phyloP scores from a whole-genome alignment of 257 asterid species.

The Penstemon newberryi region DNA sequence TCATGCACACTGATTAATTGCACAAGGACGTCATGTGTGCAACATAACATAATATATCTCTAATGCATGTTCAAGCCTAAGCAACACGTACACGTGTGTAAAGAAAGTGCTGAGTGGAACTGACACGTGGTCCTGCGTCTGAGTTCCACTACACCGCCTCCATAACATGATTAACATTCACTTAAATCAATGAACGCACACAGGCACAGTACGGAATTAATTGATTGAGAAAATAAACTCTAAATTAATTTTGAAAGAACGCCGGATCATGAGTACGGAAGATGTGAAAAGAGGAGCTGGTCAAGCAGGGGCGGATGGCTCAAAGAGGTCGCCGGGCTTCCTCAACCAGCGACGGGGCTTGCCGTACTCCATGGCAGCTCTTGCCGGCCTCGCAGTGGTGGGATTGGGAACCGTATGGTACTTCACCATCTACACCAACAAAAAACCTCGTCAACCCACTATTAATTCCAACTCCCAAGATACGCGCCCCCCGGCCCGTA shows the following conservation, averaged over 20 bases:
- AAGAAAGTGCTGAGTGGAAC: no score
- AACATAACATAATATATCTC: no score
- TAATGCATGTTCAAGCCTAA: no score
- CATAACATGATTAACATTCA: no score
- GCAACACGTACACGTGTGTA: no score
- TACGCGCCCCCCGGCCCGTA: no score
- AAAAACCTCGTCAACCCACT: slow-evolving; percentile 27
- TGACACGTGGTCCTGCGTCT: no score
- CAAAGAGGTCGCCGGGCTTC: slow-evolving; percentile 39
- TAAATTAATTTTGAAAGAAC: slow-evolving; percentile 22
- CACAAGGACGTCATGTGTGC: no score
- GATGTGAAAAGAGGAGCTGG: slow-evolving; percentile 43
- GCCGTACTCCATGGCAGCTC: slow-evolving; percentile 42
- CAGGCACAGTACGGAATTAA: neutral
- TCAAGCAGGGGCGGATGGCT: slow-evolving; percentile 38
- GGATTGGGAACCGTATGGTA: slow-evolving; percentile 43
- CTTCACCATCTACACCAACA: slow-evolving; percentile 35
- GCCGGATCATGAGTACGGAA: slow-evolving; percentile 55
- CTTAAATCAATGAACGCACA: neutral
- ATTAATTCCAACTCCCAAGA: no score
- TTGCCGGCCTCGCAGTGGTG: slow-evolving; percentile 38
- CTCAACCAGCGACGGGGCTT: slow-evolving; percentile 36
- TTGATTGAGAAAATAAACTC: neutral
- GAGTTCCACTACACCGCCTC: no score
- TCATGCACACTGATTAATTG: no score